These are phyloP conservation scores for Erysimum cheiranthoides DNA, from an alignment of 345 rosid genomes.

Conservation along the genomic window DNA sequence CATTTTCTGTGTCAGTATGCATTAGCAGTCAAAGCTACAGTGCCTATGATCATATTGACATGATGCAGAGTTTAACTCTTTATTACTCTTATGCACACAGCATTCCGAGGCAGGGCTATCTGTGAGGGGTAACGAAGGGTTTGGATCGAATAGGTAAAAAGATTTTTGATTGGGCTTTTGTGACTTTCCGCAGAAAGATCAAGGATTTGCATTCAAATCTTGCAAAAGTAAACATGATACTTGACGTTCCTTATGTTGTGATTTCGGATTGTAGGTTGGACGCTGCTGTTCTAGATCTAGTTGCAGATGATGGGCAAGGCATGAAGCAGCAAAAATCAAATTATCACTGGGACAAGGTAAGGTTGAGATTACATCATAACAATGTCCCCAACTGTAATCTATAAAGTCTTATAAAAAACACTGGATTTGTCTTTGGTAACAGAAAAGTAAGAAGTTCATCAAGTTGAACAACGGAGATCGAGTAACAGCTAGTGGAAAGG, in stretches of 20 bases:
- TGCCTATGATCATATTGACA: constrained; percentile 22
- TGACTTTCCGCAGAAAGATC: constrained; percentile 4
- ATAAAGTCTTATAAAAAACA: neutral
- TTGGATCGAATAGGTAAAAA: constrained; percentile 79
- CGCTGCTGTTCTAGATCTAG: constrained; percentile 88
- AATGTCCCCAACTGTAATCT: constrained; percentile 7
- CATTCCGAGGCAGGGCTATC: constrained; percentile 85
- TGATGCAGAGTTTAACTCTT: constrained; percentile 35
- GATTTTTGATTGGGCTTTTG: neutral
- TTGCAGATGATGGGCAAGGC: constrained; percentile 86
- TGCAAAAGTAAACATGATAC: neutral
- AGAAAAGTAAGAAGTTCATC: constrained; percentile 94
- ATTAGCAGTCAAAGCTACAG: constrained; percentile 17
- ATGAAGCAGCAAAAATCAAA: constrained; percentile 74
- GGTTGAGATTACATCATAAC: neutral
- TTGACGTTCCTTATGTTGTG: constrained; percentile 18
- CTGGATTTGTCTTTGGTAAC: constrained; percentile 46
- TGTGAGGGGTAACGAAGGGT: constrained; percentile 75
- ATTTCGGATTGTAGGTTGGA: constrained; percentile 64
- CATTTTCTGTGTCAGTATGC: neutral
- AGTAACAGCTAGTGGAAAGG: constrained; percentile 99
- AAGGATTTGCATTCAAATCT: constrained; percentile 4
- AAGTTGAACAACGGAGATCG: constrained; percentile 95
- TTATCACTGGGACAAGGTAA: constrained; percentile 98
- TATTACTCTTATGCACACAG: constrained; percentile 51